Conservation (phyloP, 805 yeast species). For the Spathaspora girioi region DNA sequence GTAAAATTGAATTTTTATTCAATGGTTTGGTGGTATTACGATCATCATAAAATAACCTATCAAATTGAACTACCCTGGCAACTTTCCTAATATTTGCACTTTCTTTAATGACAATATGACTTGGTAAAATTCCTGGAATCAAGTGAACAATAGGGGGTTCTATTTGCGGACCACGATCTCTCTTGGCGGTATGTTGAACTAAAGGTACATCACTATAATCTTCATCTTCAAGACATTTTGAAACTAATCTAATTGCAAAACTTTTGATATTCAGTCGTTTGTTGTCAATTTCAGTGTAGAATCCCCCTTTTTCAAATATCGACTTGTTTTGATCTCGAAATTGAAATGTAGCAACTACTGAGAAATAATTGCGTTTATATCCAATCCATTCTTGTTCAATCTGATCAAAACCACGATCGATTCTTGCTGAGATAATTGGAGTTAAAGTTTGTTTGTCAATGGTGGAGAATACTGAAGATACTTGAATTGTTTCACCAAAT, state of each 20-base stretch:
- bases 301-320: conserved; percentile 16
- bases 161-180: conserved; percentile 69
- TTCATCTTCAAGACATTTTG: conserved; percentile 56
- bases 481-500: conserved; percentile 34
- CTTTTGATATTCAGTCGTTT: conserved; percentile 18
- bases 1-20: conserved; percentile 20
- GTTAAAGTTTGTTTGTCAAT: conserved; percentile 23
- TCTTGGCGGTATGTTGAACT: conserved; percentile 70
- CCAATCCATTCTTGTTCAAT: conserved; percentile 60
- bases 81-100: conserved; percentile 61
- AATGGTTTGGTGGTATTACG: conserved; percentile 7
- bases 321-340: conserved; percentile 18
- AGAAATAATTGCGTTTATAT: conserved; percentile 66
- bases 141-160: conserved; percentile 54
- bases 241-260: conserved; percentile 51
- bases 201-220: conserved; percentile 44
- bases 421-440: conserved; percentile 49
- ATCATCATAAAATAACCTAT: conserved; percentile 46
- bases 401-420: conserved; percentile 61
- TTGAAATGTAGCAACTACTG: conserved; percentile 54
- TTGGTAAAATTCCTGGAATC: conserved; percentile 56
- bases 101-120: conserved; percentile 51
- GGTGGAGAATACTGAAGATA: conserved; percentile 17
- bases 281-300: conserved; percentile 26
- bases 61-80: conserved; percentile 49